Evolutionary conservation across 2,329 filamentous ascomycete species (phyloP), one percentile per base, ranked within the genome.

Genomic region (Penicillium sp.): DNA sequence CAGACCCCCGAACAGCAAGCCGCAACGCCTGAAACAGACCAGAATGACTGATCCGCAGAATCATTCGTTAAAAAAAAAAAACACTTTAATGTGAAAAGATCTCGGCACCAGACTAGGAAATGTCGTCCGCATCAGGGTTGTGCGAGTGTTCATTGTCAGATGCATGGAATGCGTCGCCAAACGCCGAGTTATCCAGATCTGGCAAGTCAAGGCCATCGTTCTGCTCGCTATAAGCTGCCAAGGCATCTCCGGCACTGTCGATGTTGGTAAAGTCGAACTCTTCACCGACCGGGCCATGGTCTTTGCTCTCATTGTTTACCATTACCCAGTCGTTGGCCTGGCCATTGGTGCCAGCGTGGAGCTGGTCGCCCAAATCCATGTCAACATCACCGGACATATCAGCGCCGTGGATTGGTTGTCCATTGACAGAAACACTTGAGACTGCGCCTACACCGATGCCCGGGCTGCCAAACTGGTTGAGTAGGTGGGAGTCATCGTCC

Each of bases 121-220:
- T 76, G 21, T 77, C 75, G 48, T 76, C 75, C 5, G 70, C 68
- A 45, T 77, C 74, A 40, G 69, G 73, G 56, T 75, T 68, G 58
- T 76, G 71, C n/a, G 65, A 71, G 59, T 73, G 68, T 55, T 78
- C 74, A 57, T 76, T 75, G 60, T 82, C 79, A 46, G 80, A 80
- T 16, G 78, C 79, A 61, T 92, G 89, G 74, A 93, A 91, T 0
- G 90, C 90, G 65, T 94, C 89, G 3, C 89, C 90, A 76, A 94
- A 94, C 1, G 89, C 90, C 36, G 87, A 91, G 68, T 92, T 88
- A 46, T 91, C 88, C 78, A 91, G 83, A 61, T 87, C 88, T 9
- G 82, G 84, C 41, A 82, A 70, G 62, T 81, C 80, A 4, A 80
- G 72, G 3, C 75, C 75, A 54, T 80, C 80, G 50, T 83, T 80